Base-by-base conservation (phyloP, 2,329 filamentous ascomycete species). In the Lecanicillium sp. region DNA sequence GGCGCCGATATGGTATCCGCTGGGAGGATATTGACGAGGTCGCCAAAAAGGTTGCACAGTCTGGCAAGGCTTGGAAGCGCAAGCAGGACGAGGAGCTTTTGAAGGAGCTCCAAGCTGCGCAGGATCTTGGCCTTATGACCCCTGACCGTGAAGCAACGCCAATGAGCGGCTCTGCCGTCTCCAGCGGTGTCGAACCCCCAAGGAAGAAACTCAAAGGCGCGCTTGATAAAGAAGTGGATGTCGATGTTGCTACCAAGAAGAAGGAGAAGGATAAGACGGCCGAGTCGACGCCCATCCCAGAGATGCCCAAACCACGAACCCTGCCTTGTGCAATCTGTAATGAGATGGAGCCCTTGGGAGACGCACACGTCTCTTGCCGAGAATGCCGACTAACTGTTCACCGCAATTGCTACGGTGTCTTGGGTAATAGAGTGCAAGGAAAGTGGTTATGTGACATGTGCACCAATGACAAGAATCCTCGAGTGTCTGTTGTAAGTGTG, bases 391-490 rank as follows among this genome's bases (percentile, higher is more conserved):
- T 98, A 59, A 88, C 88, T 4, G 90, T 96, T 17, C 92, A 98
- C 60, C 83, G 85, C 38, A 78, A 79, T 45, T 98, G 92, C 62
- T 98, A 96, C 55, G 92, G 92, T n/a, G 72, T 96, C 22, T 48
- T 75, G 29, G 78, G 82, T 33, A 78, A 82, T 41, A 77, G 85
- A 30, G 73, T 71, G 38, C 73, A 78, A 22, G 75, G 72, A 32
- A 94, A 94, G 60, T 98, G 92, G 92, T 77, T 83, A 29, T 98
- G 92, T 59, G 92, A 96, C 61, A 94, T 89, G 75, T 98, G 92
- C 60, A 71, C 80, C 28, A 98, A 98, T 54, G 92, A 98, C 56
- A 87, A 88, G 57, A 90, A 83, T 52, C 88, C 90, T 5, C 80
- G 86, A 48, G 82, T 94, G 32, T 95, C 92, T n/a, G 90, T 94